phyloP scores from a whole-genome alignment of 2,329 filamentous ascomycete species.

The Sclerotinia glacialis region DNA sequence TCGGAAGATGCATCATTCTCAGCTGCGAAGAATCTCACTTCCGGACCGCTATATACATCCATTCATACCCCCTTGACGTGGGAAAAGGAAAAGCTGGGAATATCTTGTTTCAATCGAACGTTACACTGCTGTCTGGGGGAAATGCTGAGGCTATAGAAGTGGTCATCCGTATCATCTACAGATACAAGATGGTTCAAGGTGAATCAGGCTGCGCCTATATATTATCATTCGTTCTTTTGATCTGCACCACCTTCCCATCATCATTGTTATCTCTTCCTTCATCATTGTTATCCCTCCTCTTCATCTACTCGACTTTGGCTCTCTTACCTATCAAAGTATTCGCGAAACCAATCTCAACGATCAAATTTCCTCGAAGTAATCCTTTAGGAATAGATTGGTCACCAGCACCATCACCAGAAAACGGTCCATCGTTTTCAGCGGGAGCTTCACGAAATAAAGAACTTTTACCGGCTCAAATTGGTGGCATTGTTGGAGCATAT shows the following conservation, averaged over 20 bases:
- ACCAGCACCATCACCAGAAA: slow-evolving; percentile 57
- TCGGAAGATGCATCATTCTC: slow-evolving; percentile 14
- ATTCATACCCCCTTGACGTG: slow-evolving; percentile 9
- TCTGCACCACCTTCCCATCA: background rate
- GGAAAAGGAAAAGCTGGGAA: slow-evolving; percentile 10
- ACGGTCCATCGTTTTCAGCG: slow-evolving; percentile 58
- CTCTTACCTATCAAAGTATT: background rate
- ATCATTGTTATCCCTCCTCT: background rate
- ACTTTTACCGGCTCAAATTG: slow-evolving; percentile 77
- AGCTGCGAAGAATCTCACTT: background rate
- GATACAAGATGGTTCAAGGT: slow-evolving; percentile 22
- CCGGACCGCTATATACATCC: slow-evolving; percentile 20
- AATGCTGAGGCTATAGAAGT: slow-evolving; percentile 17
- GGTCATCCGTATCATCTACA: slow-evolving; percentile 10
- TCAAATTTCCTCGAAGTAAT: slow-evolving; percentile 6
- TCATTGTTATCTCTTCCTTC: background rate
- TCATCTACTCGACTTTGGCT: background rate
- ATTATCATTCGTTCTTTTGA: slow-evolving; percentile 7
- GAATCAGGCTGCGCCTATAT: background rate
- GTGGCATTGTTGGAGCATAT: slow-evolving; percentile 81
- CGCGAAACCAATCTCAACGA: background rate
- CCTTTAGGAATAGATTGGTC: slow-evolving; percentile 47
- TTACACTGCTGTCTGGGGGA: background rate
- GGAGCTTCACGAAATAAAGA: slow-evolving; percentile 58
- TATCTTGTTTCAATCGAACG: slow-evolving; percentile 17